Evolutionary conservation across 208 protist species (phyloP), one percentile per base, ranked within the genome.

Genomic region (Leptomonas seymouri): DNA sequence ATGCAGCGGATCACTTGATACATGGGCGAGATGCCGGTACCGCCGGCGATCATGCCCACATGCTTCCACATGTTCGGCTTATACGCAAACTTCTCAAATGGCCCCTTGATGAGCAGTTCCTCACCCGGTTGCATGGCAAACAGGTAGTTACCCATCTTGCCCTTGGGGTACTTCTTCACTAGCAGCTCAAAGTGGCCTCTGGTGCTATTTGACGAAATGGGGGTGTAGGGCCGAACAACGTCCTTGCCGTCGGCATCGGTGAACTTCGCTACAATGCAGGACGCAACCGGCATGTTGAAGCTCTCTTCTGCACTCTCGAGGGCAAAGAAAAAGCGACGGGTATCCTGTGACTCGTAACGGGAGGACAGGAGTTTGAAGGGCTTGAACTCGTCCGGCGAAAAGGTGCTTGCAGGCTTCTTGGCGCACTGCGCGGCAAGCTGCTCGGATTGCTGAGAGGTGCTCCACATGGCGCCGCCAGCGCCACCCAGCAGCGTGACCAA

Each of bases 11-110:
- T 74, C 53, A 97, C 73, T 83, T 98, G 95, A 64, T 93, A 93
- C 82, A 97, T 93, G 16, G 96, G 94, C 14, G 95, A 80, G 64
- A 98, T 98, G 68, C 94, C 96, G 31, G 93, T 98, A 39, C 96
- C 96, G 21, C 83, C 83, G 3, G 88, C 89, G 14, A 98, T 88
- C 91, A 98, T 97, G 48, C 92, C 93, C 5, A 98, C 75, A 68
- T 95, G 85, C 68, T 87, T 89, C 74, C 91, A 97, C 86, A 90
- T 87, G 50, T 83, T 90, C 39, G 85, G 74, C 69, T 80, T 86
- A 80, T 98, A 97, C 12, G 87, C 76, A 68, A 98, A 88, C 72
- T 95, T 94, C 65, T 89, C 81, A 34, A 91, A 93, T 11, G 96
- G 97, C 12, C 96, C 95, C 67, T 93, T 89, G n/a, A 97, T 71